These are phyloP conservation scores for Amoebophrya sp. DNA, from an alignment of 169 alveolate genomes.

Conservation along the genomic window DNA sequence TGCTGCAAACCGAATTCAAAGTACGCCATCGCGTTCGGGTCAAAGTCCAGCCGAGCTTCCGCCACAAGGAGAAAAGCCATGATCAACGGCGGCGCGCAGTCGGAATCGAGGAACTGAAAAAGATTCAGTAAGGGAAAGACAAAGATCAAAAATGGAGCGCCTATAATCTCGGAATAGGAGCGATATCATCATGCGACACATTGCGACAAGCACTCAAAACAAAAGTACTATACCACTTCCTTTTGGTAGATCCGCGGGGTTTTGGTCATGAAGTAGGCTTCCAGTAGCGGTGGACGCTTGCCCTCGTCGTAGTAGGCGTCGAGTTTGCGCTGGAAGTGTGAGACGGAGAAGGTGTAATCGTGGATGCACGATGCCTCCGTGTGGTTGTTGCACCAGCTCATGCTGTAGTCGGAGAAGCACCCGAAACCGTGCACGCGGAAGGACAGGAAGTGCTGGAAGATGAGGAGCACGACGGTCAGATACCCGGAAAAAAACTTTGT, in stretches of 20 bases:
- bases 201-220: no score
- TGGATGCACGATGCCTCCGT: not conserved
- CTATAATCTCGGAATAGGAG: no score
- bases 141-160: no score
- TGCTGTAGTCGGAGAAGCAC: not conserved
- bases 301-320: not conserved
- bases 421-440: not conserved
- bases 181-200: no score
- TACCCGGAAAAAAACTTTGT: no score
- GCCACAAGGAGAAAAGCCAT: not conserved
- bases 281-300: not conserved
- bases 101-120: not conserved
- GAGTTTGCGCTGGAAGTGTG: not conserved
- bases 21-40: slow-evolving; percentile 19
- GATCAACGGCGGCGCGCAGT: slow-evolving; percentile 24
- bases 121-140: no score
- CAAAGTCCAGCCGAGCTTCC: slow-evolving; percentile 21
- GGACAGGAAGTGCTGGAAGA: not conserved
- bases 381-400: slow-evolving; percentile 12
- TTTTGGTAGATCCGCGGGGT: not conserved
- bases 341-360: not conserved
- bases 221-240: not conserved
- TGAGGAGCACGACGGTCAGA: no score
- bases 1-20: not conserved
- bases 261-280: slow-evolving; percentile 11